These are phyloP conservation scores for Apiotrichum montevideense DNA, from an alignment of 1,284 basidiomycete genomes.

Conservation along the genomic window DNA sequence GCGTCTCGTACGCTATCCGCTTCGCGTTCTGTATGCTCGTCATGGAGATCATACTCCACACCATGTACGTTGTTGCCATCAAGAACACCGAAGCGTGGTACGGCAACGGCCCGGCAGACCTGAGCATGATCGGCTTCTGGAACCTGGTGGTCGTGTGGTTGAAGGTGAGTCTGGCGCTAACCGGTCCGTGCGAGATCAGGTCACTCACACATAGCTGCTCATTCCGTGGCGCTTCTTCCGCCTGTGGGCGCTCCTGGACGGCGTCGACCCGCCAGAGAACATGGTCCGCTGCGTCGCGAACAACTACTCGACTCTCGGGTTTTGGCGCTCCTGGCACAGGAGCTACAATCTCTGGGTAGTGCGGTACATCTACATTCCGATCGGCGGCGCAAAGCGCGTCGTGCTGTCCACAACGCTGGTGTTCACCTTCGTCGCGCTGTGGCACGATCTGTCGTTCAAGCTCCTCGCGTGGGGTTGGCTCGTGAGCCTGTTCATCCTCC, in stretches of 20 bases:
- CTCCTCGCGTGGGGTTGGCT: conserved; percentile 97
- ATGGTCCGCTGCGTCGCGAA: conserved; percentile 99
- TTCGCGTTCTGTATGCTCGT: conserved; percentile 68
- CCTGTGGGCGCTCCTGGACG: conserved; percentile 84
- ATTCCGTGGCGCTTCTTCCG: conserved; percentile 98
- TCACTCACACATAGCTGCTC: conserved; percentile 59
- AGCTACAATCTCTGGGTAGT: conserved; percentile 96
- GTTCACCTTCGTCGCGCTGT: conserved; percentile 97
- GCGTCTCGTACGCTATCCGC: conserved; percentile 59
- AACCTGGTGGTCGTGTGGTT: conserved; percentile 95
- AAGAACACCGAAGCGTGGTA: conserved; percentile 66
- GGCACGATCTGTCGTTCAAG: conserved; percentile 89
- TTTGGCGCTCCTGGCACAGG: conserved; percentile 96
- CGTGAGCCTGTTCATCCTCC: conserved; percentile 80
- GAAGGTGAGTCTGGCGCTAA: conserved; percentile 61
- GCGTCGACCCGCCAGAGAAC: conserved; percentile 92
- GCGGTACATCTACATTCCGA: conserved; percentile 90
- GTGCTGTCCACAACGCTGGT: conserved; percentile 68
- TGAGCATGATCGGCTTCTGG: conserved; percentile 95
- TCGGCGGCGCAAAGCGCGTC: conserved; percentile 66
- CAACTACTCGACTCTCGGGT: conserved; percentile 88
- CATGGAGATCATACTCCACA: conserved; percentile 89
- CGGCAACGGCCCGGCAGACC: conserved; percentile 68
- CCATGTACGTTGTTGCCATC: conserved; percentile 97
- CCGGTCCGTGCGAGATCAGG: background rate